Conservation (phyloP, 768 basidiomycete species). For the Wakefieldia striispora region DNA sequence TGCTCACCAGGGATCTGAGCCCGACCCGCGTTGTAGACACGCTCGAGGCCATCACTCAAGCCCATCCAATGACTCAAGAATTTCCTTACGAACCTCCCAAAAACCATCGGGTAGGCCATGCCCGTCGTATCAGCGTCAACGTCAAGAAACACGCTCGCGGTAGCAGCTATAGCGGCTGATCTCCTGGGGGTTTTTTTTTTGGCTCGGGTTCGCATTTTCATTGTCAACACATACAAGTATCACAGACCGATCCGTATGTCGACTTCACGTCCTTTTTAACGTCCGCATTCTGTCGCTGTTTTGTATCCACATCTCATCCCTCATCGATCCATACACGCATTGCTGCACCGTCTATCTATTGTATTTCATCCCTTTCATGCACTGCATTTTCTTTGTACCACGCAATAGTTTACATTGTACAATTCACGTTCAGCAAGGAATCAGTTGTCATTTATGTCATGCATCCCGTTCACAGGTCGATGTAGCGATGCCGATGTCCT, state of each 20-base stretch:
- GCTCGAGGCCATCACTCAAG: not conserved
- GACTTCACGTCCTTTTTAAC: no score
- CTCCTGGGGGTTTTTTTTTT: no score
- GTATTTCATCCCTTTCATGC: not conserved
- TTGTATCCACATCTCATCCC: no score
- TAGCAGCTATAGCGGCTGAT: constrained; percentile 11
- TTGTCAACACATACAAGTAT: not conserved
- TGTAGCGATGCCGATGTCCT: no score
- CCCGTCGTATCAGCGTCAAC: constrained; percentile 39
- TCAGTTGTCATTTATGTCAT: not conserved
- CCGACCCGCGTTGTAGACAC: not conserved
- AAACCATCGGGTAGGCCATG: constrained; percentile 36
- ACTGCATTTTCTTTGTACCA: not conserved
- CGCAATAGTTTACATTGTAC: not conserved
- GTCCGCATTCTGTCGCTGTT: not conserved
- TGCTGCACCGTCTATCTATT: not conserved
- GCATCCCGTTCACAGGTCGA: not conserved
- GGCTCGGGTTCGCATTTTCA: not conserved
- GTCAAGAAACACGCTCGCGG: constrained; percentile 27
- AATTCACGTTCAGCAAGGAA: not conserved
- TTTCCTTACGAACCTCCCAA: constrained; percentile 35
- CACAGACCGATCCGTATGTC: no score
- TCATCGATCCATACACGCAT: no score
- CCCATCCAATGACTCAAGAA: constrained; percentile 5
- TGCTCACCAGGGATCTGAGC: not conserved